A percentile compares a stretch with the other conserved stretches of the same genome.
These are phyloP conservation scores for Nepenthes gracilis DNA, from an alignment of 148 eudicot genomes.

Conservation along the genomic window DNA sequence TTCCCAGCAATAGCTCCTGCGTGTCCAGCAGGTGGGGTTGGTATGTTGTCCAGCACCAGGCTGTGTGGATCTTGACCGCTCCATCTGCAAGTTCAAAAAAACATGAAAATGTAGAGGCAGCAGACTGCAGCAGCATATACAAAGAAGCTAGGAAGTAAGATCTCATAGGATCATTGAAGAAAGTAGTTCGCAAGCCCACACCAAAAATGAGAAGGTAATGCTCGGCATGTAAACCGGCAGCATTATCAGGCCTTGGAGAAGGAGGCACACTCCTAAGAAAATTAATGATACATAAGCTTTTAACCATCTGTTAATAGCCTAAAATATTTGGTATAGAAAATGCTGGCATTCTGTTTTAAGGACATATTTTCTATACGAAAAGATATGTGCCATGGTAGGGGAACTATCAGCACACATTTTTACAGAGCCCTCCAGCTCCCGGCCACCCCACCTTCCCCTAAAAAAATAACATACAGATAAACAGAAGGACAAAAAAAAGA, in stretches of 20 bases:
- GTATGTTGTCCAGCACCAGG: constrained; percentile 23
- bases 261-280: neutral
- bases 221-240: neutral
- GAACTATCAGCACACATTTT: too few relatives aligned
- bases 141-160: neutral
- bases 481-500: neutral
- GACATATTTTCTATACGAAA: too few relatives aligned
- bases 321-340: too few relatives aligned
- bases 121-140: neutral
- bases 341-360: too few relatives aligned
- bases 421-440: neutral
- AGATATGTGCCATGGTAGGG: too few relatives aligned
- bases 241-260: neutral
- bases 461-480: neutral
- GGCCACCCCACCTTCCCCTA: neutral
- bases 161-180: neutral
- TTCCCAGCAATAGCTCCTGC: constrained; percentile 93
- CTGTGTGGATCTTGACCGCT: neutral
- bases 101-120: neutral
- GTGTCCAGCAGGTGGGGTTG: constrained; percentile 97
- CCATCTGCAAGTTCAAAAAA: neutral
- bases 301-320: neutral
- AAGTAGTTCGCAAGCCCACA: neutral
- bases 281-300: neutral
- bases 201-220: neutral